Conservation (phyloP, 768 basidiomycete species). For the Amanita rubescens region DNA sequence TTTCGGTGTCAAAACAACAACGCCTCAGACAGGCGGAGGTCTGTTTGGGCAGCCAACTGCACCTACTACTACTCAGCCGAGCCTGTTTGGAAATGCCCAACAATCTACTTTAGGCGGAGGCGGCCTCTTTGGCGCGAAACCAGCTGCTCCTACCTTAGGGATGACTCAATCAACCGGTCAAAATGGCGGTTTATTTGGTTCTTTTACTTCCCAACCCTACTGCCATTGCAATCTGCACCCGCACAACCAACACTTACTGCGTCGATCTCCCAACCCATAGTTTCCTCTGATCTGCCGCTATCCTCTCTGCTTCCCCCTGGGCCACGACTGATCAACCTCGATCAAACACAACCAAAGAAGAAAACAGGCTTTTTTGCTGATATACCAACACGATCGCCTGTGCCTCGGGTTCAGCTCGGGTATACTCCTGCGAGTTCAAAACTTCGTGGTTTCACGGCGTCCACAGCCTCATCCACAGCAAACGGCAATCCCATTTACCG, state of each 20-base stretch:
- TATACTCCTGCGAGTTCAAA: constrained; percentile 63
- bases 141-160: constrained; percentile 40
- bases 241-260: constrained; percentile 63
- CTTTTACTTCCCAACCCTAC: constrained; percentile 28
- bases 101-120: constrained; percentile 35
- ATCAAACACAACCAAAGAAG: constrained; percentile 59
- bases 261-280: constrained; percentile 81
- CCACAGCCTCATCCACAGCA: constrained; percentile 31
- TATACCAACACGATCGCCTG: constrained; percentile 62
- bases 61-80: constrained; percentile 21
- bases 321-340: constrained; percentile 54
- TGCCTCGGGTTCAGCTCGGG: constrained; percentile 56
- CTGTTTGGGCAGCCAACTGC: constrained; percentile 34
- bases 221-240: constrained; percentile 32
- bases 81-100: constrained; percentile 44
- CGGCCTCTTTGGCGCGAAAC: constrained; percentile 45
- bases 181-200: constrained; percentile 35
- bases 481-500: constrained; percentile 29
- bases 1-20: constrained; percentile 38
- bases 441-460: constrained; percentile 63
- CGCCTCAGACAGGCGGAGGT: constrained; percentile 22
- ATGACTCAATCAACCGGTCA: constrained; percentile 33
- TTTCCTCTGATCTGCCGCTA: constrained; percentile 57
- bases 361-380: constrained; percentile 75
- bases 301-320: constrained; percentile 71